Base-by-base conservation (phyloP, 306 rosid genomes). In the Prosopis cineraria region DNA sequence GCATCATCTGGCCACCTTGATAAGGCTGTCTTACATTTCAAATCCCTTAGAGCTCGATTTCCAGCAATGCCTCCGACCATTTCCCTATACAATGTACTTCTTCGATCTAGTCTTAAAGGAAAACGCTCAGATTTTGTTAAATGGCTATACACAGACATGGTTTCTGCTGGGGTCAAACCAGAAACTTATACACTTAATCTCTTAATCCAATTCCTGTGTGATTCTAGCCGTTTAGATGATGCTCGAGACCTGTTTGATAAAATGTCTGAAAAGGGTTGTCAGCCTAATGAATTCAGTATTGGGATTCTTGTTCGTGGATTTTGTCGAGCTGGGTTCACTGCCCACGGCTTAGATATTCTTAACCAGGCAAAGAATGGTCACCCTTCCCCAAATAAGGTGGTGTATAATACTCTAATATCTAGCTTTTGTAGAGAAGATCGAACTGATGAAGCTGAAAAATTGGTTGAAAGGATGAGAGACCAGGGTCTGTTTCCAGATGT, bases 231-330 rank as follows among this genome's bases (percentile, higher is more conserved):
- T 30, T 53, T 94, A 60, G 90, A 82, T 22, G 85, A 81, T 47
- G 97, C 98, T 2, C 84, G 81, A 29, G 75, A 89, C 58, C 83
- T 92, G 91, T 94, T 90, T 52, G 97, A 90, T 76, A 92, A 81
- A 92, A 94, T 94, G 95, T 77, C 85, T 85, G 85, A 76, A 0
- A 94, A n/a, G 89, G 97, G 97, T 19, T 94, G 97, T 82, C 47
- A 10, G 22, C 97, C 92, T 0, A 92, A 92, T 72, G 92, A 87
- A 86, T 94, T 81, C 40, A 92, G 87, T 68, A 39, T 86, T 70
- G 98, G 91, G 67, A 83, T 92, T 79, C 77, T 94, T 67, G 93
- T 90, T 84, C 95, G 97, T 10, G 98, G 97, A 62, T 89, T 88
- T 74, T 94, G 97, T 73, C 86, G 84, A 56, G 90, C 85, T 0